phyloP scores from a whole-genome alignment of 2,329 filamentous ascomycete genomes.

The Hypoxylon sp. region DNA sequence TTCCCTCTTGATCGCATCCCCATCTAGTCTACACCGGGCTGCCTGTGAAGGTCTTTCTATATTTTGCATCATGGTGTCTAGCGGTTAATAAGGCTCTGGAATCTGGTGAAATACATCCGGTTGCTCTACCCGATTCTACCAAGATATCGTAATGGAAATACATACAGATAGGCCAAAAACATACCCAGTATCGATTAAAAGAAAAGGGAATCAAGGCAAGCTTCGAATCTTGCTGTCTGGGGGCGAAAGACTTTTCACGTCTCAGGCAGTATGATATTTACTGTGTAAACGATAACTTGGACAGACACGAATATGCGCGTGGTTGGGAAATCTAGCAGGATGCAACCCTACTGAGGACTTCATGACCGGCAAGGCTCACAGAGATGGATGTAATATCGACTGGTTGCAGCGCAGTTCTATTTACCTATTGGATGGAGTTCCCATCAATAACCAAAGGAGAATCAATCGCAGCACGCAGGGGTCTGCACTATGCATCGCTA shows the following conservation, averaged over 20 bases:
- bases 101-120: neutral
- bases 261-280: slow-evolving; percentile 18
- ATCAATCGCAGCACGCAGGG: slow-evolving; percentile 37
- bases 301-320: slow-evolving; percentile 9
- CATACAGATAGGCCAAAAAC: neutral
- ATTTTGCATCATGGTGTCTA: neutral
- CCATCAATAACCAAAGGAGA: slow-evolving; percentile 17
- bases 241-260: slow-evolving; percentile 12
- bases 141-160: slow-evolving; percentile 7
- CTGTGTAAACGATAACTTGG: neutral
- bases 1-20: neutral
- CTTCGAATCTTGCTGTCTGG: neutral
- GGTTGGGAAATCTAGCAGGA: slow-evolving; percentile 15
- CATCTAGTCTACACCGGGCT: neutral
- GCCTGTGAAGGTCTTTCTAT: neutral
- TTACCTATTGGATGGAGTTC: slow-evolving; percentile 34
- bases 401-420: slow-evolving; percentile 19
- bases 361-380: slow-evolving; percentile 25
- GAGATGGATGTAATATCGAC: slow-evolving; percentile 24
- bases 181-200: slow-evolving; percentile 9
- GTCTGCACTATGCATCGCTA: slow-evolving; percentile 26
- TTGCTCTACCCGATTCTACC: slow-evolving; percentile 10
- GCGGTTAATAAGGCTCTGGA: neutral
- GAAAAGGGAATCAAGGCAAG: slow-evolving; percentile 10
- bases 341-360: slow-evolving; percentile 29